Percentiles rank a stretch among this genome's conserved stretches.
phyloP scores from a whole-genome alignment of 2,329 filamentous ascomycete genomes.

The Raffaelea deltoideospora region DNA sequence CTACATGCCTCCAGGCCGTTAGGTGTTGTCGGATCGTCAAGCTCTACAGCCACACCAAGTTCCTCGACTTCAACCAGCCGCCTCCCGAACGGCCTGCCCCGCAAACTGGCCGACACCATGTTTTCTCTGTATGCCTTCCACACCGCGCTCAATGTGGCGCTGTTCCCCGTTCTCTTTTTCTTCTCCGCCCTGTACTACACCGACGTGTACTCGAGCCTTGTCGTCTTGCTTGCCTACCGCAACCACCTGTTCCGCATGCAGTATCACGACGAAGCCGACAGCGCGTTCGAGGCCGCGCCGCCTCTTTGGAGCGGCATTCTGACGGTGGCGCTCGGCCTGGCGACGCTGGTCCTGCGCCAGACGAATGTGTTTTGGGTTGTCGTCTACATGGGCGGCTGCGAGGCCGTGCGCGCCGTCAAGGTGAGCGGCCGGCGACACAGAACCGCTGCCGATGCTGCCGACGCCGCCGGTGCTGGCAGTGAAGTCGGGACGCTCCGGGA shows the following conservation, averaged over 20 bases:
- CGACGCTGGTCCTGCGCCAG: conserved; percentile 66
- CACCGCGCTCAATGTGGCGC: conserved; percentile 60
- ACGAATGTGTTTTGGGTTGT: conserved; percentile 97
- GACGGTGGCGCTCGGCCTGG: conserved; percentile 41
- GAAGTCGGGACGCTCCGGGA: conserved; percentile 13
- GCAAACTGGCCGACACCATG: conserved; percentile 6
- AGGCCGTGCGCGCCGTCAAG: conserved; percentile 35
- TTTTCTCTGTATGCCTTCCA: conserved; percentile 34
- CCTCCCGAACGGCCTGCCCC: neutral
- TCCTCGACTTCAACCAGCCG: neutral
- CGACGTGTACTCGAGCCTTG: conserved; percentile 66
- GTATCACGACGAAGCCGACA: neutral
- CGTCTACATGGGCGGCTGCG: conserved; percentile 53
- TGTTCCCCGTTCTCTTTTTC: conserved; percentile 90
- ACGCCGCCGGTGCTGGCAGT: no score
- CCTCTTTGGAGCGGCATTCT: conserved; percentile 24
- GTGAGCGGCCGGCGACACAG: neutral
- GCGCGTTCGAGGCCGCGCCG: conserved; percentile 11
- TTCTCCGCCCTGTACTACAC: conserved; percentile 95
- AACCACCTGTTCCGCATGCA: conserved; percentile 29
- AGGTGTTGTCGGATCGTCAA: no score
- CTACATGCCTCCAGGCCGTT: no score
- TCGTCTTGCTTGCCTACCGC: conserved; percentile 56
- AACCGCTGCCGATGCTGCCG: neutral
- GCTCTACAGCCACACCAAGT: no score